These are phyloP conservation scores for Dissophora ornata DNA, from an alignment of 192 early-diverging fungal genomes.

Conservation along the genomic window DNA sequence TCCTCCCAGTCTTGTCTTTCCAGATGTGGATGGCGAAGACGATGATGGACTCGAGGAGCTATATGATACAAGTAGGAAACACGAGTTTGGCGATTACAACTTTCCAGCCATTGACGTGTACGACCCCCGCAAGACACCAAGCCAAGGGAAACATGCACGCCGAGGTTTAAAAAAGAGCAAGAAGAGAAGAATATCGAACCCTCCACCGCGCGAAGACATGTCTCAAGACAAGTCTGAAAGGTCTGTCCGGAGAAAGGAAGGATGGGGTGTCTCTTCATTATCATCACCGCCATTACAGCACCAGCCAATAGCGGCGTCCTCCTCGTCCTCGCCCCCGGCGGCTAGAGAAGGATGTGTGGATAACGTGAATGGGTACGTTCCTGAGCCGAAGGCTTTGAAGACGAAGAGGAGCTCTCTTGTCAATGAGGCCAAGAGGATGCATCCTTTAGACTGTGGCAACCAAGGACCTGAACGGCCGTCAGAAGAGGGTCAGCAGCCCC, in stretches of 20 bases:
- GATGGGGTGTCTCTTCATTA: neutral
- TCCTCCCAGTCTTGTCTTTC: slow-evolving; percentile 17
- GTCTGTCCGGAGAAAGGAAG: slow-evolving; percentile 6
- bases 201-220: neutral
- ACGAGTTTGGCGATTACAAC: slow-evolving; percentile 67
- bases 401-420: neutral
- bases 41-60: slow-evolving; percentile 44
- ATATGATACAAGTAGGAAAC: slow-evolving; percentile 53
- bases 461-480: neutral
- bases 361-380: slow-evolving; percentile 30
- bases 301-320: neutral
- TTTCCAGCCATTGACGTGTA: slow-evolving; percentile 60
- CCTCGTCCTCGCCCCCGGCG: neutral
- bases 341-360: slow-evolving; percentile 24
- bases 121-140: neutral
- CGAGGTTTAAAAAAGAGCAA: neutral
- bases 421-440: too few species aligned
- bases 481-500: neutral
- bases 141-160: neutral
- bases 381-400: slow-evolving; percentile 2
- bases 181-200: neutral
- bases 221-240: neutral
- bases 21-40: slow-evolving; percentile 1
- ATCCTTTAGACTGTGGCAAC: too few species aligned
- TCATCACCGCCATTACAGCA: neutral